Evolutionary conservation across 208 protist genomes (phyloP).

Genomic region (Acanthamoeba triangularis): DNA sequence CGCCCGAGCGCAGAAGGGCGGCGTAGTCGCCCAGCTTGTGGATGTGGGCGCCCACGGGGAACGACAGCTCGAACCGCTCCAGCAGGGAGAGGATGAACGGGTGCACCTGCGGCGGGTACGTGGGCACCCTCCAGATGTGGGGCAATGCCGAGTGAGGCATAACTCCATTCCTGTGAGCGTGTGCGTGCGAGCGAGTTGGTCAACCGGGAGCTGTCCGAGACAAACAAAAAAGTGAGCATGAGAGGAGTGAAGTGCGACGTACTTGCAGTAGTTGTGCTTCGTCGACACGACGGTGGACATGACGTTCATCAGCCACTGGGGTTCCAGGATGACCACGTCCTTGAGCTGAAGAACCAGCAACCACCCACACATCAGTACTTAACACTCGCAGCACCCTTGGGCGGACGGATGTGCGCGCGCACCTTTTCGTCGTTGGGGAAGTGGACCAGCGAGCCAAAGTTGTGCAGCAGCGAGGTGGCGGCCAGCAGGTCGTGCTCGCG

Average conservation of each 20-base stretch:
- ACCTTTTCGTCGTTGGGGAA: slow-evolving; percentile 74
- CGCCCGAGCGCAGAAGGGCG: neutral
- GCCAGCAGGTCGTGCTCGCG: slow-evolving; percentile 28
- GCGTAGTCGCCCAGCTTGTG: slow-evolving; percentile 68
- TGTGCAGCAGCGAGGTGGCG: slow-evolving; percentile 50
- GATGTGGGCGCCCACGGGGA: neutral
- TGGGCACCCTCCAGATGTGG: slow-evolving; percentile 37
- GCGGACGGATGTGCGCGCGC: too few relatives aligned
- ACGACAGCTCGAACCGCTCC: slow-evolving; percentile 55
- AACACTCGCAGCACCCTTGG: too few relatives aligned
- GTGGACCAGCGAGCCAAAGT: slow-evolving; percentile 66
- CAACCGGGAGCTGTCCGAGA: too few relatives aligned
- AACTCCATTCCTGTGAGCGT: slow-evolving; percentile 33
- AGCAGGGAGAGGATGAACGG: slow-evolving; percentile 65
- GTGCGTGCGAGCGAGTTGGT: neutral
- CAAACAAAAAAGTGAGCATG: neutral
- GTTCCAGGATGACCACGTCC: slow-evolving; percentile 82
- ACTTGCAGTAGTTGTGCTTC: slow-evolving; percentile 74
- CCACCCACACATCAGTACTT: too few relatives aligned
- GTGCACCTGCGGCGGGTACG: neutral
- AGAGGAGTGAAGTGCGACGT: neutral
- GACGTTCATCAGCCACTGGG: slow-evolving; percentile 83
- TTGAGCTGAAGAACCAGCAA: slow-evolving; percentile 34
- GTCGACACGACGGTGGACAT: slow-evolving; percentile 79
- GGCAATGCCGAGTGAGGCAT: slow-evolving; percentile 5